Evolutionary conservation across 2,329 filamentous ascomycete genomes (phyloP).

Genomic region (Alternaria sp.): DNA sequence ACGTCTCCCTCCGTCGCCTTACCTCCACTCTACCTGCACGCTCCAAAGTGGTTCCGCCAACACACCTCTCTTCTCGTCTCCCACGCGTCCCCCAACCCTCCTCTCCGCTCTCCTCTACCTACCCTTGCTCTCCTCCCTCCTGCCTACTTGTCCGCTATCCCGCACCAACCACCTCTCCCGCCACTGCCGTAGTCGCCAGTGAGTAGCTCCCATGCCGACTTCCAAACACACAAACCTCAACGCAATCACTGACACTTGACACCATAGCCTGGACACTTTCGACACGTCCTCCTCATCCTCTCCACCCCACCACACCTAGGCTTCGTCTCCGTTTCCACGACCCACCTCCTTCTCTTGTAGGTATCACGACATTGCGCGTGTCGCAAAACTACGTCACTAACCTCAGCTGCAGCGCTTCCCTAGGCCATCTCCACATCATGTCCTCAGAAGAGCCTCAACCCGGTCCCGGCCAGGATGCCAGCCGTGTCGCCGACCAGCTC

Average conservation of each 20-base stretch:
- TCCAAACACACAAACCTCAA: conserved; percentile 33
- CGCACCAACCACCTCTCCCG: conserved; percentile 48
- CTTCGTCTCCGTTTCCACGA: conserved; percentile 14
- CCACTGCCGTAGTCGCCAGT: conserved; percentile 47
- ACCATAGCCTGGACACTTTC: conserved; percentile 22
- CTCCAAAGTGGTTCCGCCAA: conserved; percentile 24
- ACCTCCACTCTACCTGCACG: conserved; percentile 27
- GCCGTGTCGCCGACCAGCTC: conserved; percentile 55
- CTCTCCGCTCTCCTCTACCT: conserved; percentile 30
- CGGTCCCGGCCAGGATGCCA: conserved; percentile 44
- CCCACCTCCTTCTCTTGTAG: conserved; percentile 26
- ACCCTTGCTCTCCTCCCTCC: conserved; percentile 20
- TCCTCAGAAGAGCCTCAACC: conserved; percentile 53
- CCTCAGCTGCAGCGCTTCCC: conserved; percentile 35
- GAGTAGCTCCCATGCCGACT: conserved; percentile 33
- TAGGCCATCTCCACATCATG: conserved; percentile 52
- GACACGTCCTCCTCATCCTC: conserved; percentile 18
- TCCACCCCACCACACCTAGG: conserved; percentile 12
- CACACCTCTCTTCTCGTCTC: conserved; percentile 35
- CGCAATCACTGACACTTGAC: conserved; percentile 34
- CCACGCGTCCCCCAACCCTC: conserved; percentile 28
- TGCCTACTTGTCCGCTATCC: conserved; percentile 29
- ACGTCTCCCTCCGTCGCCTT: conserved; percentile 34
- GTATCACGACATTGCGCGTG: conserved; percentile 27
- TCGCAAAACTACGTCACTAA: conserved; percentile 42